phyloP scores from a whole-genome alignment of 768 basidiomycete genomes.

The Russula lepida region DNA sequence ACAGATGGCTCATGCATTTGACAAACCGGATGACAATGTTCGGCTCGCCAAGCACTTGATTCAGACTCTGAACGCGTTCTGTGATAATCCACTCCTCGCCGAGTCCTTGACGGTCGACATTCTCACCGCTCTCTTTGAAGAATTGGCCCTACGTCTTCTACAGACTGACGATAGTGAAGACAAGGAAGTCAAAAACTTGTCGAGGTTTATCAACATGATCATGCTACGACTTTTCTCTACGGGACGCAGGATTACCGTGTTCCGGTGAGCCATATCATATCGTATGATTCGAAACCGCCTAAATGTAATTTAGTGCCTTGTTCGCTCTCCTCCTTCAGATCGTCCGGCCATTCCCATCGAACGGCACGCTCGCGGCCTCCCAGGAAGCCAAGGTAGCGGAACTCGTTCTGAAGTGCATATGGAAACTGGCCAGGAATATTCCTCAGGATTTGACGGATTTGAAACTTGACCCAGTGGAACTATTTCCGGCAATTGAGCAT shows the following conservation, averaged over 20 bases:
- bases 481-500: constrained; percentile 88
- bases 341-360: constrained; percentile 73
- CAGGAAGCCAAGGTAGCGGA: constrained; percentile 86
- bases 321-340: constrained; percentile 78
- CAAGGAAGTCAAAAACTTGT: constrained; percentile 84
- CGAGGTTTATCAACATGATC: constrained; percentile 98
- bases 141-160: constrained; percentile 82
- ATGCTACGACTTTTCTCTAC: constrained; percentile 90
- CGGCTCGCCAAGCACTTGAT: constrained; percentile 95
- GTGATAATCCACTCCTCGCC: constrained; percentile 81
- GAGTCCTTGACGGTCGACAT: constrained; percentile 82
- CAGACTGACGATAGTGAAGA: constrained; percentile 86
- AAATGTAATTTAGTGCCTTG: constrained; percentile 43
- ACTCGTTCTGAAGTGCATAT: constrained; percentile 90
- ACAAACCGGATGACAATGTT: constrained; percentile 77
- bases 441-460: constrained; percentile 82
- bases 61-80: constrained; percentile 91
- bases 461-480: constrained; percentile 74
- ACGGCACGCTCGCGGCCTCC: constrained; percentile 62
- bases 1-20: constrained; percentile 89
- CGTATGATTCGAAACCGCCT: neutral
- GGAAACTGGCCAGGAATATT: constrained; percentile 94
- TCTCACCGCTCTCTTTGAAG: constrained; percentile 79
- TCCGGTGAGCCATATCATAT: constrained; percentile 49
- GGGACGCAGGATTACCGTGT: constrained; percentile 81